A percentile compares a stretch with the other conserved stretches of the same genome.
phyloP scores from a whole-genome alignment of 805 yeast genomes.

The Metschnikowia henanensis region DNA sequence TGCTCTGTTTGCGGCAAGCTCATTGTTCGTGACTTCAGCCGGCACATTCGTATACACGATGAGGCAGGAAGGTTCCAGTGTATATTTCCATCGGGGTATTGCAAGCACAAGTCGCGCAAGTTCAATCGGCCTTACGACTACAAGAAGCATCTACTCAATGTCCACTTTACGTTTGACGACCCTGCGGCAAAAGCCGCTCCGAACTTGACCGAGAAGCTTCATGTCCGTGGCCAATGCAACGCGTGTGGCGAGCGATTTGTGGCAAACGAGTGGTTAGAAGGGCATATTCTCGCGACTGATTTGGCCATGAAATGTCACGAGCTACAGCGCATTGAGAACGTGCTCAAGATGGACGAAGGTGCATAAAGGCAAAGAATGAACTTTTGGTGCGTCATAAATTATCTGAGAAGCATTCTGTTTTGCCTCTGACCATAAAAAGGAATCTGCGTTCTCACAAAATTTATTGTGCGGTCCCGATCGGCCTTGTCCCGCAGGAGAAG shows the following conservation, averaged over 20 bases:
- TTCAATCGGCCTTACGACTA: conserved; percentile 47
- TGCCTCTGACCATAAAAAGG: background rate
- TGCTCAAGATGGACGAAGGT: conserved; percentile 4
- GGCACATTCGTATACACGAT: conserved; percentile 46
- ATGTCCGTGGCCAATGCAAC: conserved; percentile 36
- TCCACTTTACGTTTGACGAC: conserved; percentile 43
- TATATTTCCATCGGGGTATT: conserved; percentile 38
- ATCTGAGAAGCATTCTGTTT: background rate
- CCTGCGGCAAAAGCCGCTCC: conserved; percentile 40
- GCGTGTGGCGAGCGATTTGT: conserved; percentile 50
- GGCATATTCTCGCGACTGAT: conserved; percentile 45
- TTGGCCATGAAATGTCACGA: conserved; percentile 6
- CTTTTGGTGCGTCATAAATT: background rate
- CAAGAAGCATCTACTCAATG: conserved; percentile 44
- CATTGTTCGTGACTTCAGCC: conserved; percentile 40
- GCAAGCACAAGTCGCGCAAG: conserved; percentile 43
- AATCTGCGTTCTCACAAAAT: background rate
- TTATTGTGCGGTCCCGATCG: background rate
- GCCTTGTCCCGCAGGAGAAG: background rate
- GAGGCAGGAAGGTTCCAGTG: conserved; percentile 45
- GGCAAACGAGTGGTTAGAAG: conserved; percentile 57
- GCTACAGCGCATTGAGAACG: conserved; percentile 10
- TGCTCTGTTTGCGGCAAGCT: conserved; percentile 41
- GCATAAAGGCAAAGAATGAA: background rate
- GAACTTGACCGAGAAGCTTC: conserved; percentile 42